phyloP scores from a whole-genome alignment of 2,329 filamentous ascomycete genomes.

The Nothophoma quercina region DNA sequence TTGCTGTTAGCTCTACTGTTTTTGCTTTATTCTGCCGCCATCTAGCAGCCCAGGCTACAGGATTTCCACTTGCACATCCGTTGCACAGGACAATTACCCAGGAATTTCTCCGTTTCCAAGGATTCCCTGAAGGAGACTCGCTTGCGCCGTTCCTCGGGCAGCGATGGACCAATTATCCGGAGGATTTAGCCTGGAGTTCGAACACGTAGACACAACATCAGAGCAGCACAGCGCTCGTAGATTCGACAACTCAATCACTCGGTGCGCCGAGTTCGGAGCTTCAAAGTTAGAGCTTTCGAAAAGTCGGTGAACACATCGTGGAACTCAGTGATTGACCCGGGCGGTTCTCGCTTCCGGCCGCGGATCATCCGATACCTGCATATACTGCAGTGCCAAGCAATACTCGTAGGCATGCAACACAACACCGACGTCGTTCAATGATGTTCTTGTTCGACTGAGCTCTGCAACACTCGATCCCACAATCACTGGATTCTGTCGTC shows the following conservation, averaged over 20 bases:
- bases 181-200: background rate
- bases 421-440: conserved; percentile 35
- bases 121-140: conserved; percentile 29
- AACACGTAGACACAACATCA: conserved; percentile 13
- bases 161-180: conserved; percentile 6
- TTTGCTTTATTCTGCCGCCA: conserved; percentile 40
- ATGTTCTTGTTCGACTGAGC: conserved; percentile 36
- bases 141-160: conserved; percentile 17
- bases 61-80: conserved; percentile 27
- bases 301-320: conserved; percentile 32
- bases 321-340: conserved; percentile 26
- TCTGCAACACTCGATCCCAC: conserved; percentile 21
- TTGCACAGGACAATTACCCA: conserved; percentile 29
- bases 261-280: conserved; percentile 37
- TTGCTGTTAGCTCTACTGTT: conserved; percentile 27
- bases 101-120: conserved; percentile 25
- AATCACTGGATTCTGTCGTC: conserved; percentile 9
- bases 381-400: conserved; percentile 25
- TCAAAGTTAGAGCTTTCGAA: conserved; percentile 36
- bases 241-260: conserved; percentile 34
- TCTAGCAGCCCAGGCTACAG: conserved; percentile 38
- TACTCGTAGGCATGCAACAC: conserved; percentile 31
- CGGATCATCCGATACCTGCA: conserved; percentile 24
- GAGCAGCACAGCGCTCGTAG: conserved; percentile 36
- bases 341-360: conserved; percentile 27